phyloP scores from a whole-genome alignment of 306 rosid species.

The Abrus precatorius region DNA sequence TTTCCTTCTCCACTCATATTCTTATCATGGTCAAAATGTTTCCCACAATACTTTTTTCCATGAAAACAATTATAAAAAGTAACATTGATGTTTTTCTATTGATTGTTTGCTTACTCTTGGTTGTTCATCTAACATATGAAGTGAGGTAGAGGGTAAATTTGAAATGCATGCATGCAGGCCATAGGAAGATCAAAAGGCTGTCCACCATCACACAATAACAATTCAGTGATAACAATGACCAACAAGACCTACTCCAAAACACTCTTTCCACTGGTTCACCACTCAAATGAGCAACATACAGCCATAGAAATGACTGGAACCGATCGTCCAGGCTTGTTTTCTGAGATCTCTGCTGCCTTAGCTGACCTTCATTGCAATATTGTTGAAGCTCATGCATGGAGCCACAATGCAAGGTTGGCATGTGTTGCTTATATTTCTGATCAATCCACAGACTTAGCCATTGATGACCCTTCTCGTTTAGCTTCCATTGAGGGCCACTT shows the following conservation, averaged over 20 bases:
- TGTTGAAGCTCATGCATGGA: slow-evolving; percentile 79
- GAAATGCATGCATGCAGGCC: slow-evolving; percentile 52
- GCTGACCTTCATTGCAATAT: slow-evolving; percentile 74
- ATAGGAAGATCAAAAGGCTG: slow-evolving; percentile 59
- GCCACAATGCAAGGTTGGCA: slow-evolving; percentile 71
- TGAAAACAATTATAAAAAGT: no score
- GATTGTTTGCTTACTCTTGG: background rate
- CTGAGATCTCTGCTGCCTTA: slow-evolving; percentile 70
- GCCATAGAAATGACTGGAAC: slow-evolving; percentile 69
- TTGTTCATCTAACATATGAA: background rate
- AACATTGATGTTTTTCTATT: background rate
- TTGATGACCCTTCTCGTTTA: slow-evolving; percentile 63
- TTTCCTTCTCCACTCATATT: no score
- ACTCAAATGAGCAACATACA: slow-evolving; percentile 54
- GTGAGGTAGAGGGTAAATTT: slow-evolving; percentile 40
- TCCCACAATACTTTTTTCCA: no score
- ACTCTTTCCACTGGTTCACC: slow-evolving; percentile 27
- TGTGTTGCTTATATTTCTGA: slow-evolving; percentile 75
- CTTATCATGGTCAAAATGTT: no score
- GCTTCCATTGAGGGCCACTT: slow-evolving; percentile 65
- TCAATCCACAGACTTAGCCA: slow-evolving; percentile 62
- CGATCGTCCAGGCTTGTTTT: slow-evolving; percentile 71
- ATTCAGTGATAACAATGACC: slow-evolving; percentile 23
- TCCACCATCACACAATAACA: background rate
- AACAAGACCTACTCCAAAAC: slow-evolving; percentile 47